These are phyloP conservation scores for Chlorokybus atmophyticus DNA, from an alignment of 139 green algal genomes.

Conservation along the genomic window DNA sequence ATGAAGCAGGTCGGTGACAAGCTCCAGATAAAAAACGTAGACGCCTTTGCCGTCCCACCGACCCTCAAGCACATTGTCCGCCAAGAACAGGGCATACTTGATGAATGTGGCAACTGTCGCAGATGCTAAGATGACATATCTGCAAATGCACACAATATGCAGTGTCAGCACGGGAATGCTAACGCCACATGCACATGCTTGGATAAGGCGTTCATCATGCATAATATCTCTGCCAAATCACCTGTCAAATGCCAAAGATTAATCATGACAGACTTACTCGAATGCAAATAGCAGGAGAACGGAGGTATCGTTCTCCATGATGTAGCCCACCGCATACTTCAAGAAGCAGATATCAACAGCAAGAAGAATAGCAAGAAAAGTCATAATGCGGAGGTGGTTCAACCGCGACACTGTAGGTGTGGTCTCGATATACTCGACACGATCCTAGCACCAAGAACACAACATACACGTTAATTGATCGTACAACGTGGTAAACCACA, in stretches of 20 bases:
- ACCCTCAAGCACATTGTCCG: slow-evolving; percentile 67
- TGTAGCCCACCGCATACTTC: slow-evolving; percentile 54
- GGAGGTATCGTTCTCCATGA: slow-evolving; percentile 47
- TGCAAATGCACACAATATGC: no score
- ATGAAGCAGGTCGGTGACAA: slow-evolving; percentile 89
- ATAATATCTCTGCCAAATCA: no score
- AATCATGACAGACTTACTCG: slow-evolving; percentile 51
- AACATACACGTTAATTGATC: no score
- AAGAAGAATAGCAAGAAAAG: slow-evolving; percentile 69
- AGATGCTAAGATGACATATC: slow-evolving; percentile 75
- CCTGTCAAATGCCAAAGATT: no score
- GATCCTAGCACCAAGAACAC: no score
- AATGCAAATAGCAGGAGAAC: slow-evolving; percentile 96
- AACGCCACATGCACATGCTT: no score
- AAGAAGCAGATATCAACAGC: slow-evolving; percentile 66
- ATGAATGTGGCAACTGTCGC: slow-evolving; percentile 45
- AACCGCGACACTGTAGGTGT: slow-evolving; percentile 60
- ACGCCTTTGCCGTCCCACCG: slow-evolving; percentile 77
- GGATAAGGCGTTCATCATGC: no score
- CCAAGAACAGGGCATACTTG: slow-evolving; percentile 73
- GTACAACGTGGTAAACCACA: no score
- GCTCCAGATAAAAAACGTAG: slow-evolving; percentile 93
- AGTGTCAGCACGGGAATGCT: no score
- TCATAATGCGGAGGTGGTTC: slow-evolving; percentile 60
- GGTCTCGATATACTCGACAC: slow-evolving; percentile 58